Evolutionary conservation across 768 basidiomycete genomes (phyloP).

Genomic region (Hydnomerulius pinastri): DNA sequence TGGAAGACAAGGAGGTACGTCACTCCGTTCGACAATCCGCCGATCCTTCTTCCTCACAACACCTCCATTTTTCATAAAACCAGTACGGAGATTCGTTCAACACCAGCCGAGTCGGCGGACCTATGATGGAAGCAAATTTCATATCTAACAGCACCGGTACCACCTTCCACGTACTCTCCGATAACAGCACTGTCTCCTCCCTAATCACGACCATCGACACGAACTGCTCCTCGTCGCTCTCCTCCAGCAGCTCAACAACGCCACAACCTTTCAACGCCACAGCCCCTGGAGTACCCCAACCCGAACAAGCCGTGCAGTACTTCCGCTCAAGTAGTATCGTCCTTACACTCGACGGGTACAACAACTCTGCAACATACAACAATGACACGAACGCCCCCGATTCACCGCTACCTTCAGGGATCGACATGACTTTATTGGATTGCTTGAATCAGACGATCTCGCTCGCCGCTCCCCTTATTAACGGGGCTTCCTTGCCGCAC

Average conservation of each 20-base stretch:
- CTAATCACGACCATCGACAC: conserved; percentile 43
- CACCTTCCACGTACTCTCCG: conserved; percentile 49
- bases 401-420: conserved; percentile 50
- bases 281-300: conserved; percentile 31
- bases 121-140: conserved; percentile 41
- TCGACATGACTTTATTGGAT: conserved; percentile 50
- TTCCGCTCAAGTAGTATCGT: conserved; percentile 67
- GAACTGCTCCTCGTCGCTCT: conserved; percentile 45
- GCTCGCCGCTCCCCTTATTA: conserved; percentile 55
- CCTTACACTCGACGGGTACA: conserved; percentile 65
- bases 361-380: conserved; percentile 55
- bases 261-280: conserved; percentile 34
- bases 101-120: conserved; percentile 51
- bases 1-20: conserved; percentile 44
- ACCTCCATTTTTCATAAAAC: conserved; percentile 15
- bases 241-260: conserved; percentile 33
- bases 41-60: not conserved
- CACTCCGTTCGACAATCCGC: not conserved
- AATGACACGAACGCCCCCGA: conserved; percentile 42
- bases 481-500: conserved; percentile 27
- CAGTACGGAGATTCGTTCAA: conserved; percentile 51
- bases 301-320: conserved; percentile 65
- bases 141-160: conserved; percentile 39
- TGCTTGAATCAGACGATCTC: conserved; percentile 70
- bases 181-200: conserved; percentile 46